phyloP scores from a whole-genome alignment of 371 early-diverging fungal genomes.

The Vairimorpha ceranae region DNA sequence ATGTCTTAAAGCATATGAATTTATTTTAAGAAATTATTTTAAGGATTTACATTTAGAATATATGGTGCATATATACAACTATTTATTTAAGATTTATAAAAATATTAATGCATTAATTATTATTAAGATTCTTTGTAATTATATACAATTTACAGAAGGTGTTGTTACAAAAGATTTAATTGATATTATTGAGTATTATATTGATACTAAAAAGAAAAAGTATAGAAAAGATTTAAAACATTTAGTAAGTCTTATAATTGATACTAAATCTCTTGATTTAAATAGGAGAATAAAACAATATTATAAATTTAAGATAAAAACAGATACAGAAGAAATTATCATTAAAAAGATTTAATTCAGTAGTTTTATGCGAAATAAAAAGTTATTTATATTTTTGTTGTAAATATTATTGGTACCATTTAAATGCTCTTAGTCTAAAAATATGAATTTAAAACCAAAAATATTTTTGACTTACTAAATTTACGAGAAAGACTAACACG shows the following conservation, averaged over 20 bases:
- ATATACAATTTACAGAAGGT: neutral
- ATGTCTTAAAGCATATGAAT: neutral
- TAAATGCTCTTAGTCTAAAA: too few relatives aligned
- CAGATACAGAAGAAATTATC: neutral
- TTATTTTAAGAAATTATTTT: slow-evolving; percentile 4
- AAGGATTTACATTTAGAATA: neutral
- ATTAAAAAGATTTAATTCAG: too few relatives aligned
- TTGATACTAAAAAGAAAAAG: slow-evolving; percentile 22
- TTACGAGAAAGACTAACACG: too few relatives aligned
- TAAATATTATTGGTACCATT: too few relatives aligned
- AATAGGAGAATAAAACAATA: slow-evolving; percentile 1
- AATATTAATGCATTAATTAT: slow-evolving; percentile 10
- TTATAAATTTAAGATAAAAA: slow-evolving; percentile 5
- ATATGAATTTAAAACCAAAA: too few relatives aligned
- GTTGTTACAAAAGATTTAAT: neutral
- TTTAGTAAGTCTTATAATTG: neutral
- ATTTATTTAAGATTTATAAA: neutral
- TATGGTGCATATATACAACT: neutral
- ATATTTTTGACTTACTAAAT: too few relatives aligned
- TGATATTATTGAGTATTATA: slow-evolving; percentile 17
- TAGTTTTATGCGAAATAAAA: too few relatives aligned
- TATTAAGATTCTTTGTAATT: slow-evolving; percentile 1
- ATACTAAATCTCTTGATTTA: neutral
- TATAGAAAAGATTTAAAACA: slow-evolving; percentile 19
- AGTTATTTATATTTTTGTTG: too few relatives aligned